phyloP scores from a whole-genome alignment of 2,329 filamentous ascomycete genomes.

The Hypoxylon sp. region DNA sequence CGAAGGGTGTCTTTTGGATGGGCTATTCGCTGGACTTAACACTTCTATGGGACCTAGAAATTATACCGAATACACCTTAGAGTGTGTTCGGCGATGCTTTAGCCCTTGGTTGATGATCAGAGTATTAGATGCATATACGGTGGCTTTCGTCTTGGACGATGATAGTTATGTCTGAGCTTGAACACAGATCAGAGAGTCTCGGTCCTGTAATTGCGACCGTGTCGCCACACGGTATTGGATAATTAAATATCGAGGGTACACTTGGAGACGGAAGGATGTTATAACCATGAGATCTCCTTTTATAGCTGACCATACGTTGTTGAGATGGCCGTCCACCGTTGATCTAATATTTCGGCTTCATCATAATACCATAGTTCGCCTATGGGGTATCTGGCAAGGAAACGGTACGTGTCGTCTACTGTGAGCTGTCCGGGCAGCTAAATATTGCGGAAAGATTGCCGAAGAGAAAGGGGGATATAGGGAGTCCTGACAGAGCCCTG shows the following conservation, averaged over 20 bases:
- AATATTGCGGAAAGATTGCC: conserved; percentile 42
- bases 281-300: conserved; percentile 40
- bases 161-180: conserved; percentile 50
- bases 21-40: conserved; percentile 51
- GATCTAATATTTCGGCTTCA: conserved; percentile 57
- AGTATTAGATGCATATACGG: conserved; percentile 33
- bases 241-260: conserved; percentile 51
- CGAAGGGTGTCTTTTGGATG: conserved; percentile 49
- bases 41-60: conserved; percentile 53
- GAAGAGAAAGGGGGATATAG: conserved; percentile 51
- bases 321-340: conserved; percentile 50
- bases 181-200: conserved; percentile 50
- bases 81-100: conserved; percentile 55
- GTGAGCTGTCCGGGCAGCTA: background rate
- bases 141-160: conserved; percentile 40
- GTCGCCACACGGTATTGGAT: conserved; percentile 51
- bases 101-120: conserved; percentile 45
- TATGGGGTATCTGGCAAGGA: conserved; percentile 55
- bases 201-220: conserved; percentile 42
- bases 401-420: conserved; percentile 21
- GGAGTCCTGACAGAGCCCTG: conserved; percentile 55
- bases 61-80: conserved; percentile 50
- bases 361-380: conserved; percentile 49
- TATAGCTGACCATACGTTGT: conserved; percentile 18
- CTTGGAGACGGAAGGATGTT: conserved; percentile 51